Percentiles rank a stretch among this genome's conserved stretches.
These are phyloP conservation scores for Hypoxylon sp. DNA, from an alignment of 2,329 filamentous ascomycete genomes.

Conservation along the genomic window DNA sequence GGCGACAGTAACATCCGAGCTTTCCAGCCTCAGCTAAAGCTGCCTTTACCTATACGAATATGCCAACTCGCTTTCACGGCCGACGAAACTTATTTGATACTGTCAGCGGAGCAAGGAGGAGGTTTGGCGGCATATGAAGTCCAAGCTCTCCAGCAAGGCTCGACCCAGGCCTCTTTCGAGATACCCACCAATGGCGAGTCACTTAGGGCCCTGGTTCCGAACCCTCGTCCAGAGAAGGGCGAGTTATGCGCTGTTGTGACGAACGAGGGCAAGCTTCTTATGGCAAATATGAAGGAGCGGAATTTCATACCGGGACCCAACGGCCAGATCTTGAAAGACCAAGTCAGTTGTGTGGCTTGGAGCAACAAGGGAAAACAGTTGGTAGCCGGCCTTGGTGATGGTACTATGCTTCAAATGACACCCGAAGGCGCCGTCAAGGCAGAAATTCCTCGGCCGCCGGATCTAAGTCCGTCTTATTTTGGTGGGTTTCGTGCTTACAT, in stretches of 20 bases:
- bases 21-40: slow-evolving; percentile 80
- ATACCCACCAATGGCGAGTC: slow-evolving; percentile 81
- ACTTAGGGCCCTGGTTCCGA: slow-evolving; percentile 82
- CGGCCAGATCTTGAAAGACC: slow-evolving; percentile 75
- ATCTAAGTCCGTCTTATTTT: slow-evolving; percentile 73
- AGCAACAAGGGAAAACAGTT: slow-evolving; percentile 94
- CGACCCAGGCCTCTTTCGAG: slow-evolving; percentile 78
- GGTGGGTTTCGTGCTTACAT: slow-evolving; percentile 64
- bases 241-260: slow-evolving; percentile 87
- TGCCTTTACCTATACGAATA: slow-evolving; percentile 80
- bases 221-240: slow-evolving; percentile 80
- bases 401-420: slow-evolving; percentile 85
- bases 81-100: slow-evolving; percentile 86
- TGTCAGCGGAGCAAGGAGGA: slow-evolving; percentile 85
- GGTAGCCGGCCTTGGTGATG: slow-evolving; percentile 86
- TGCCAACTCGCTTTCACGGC: slow-evolving; percentile 92
- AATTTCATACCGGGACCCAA: slow-evolving; percentile 70
- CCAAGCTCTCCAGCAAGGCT: slow-evolving; percentile 74
- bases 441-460: slow-evolving; percentile 82
- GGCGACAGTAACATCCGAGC: slow-evolving; percentile 75
- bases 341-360: slow-evolving; percentile 90
- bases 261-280: slow-evolving; percentile 81
- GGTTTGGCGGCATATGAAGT: slow-evolving; percentile 89
- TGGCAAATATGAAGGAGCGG: slow-evolving; percentile 83
- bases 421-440: slow-evolving; percentile 83